Evolutionary conservation across 176 grass and related monocot species (phyloP), one percentile per base, ranked within the genome.

Genomic region (Triticum dicoccoides): DNA sequence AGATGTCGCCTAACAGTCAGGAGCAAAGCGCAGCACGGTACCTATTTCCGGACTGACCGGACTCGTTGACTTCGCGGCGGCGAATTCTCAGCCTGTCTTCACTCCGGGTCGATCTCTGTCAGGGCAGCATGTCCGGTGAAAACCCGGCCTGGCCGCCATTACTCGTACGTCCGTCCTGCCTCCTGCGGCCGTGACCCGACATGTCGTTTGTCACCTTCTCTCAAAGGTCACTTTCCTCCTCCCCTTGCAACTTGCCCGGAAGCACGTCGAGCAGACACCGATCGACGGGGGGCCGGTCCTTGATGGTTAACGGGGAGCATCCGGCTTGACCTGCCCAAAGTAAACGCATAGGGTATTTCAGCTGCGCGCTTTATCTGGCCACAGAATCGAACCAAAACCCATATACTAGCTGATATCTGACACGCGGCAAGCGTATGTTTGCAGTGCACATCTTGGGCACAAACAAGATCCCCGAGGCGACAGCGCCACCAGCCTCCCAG

Each of bases 271-370:
- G 12, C 11, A 35, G 52, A 56, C 52, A 56, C 52, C 52, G 30
- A 56, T 35, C 2, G 41, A 51, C 20, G 27, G 42, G 42, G 61
- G 34, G 34, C 11, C 5, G 44, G 44, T 52, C 49, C 49, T 61
- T 52, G 76, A 78, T 79, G 67, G 67, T 0, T 41, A n/a, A 64
- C 3, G 32, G 81, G 67, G 35, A 42, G 51, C n/a, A 62, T 56
- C 41, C 72, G 41, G 41, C 25, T 84, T 65, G 71, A 76, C 71
- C 12, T 64, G 38, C 82, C 39, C 38, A 32, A 76, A 65, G 38
- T 84, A 65, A 84, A 74, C 35, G 59, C 70, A 45, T 45, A 10
- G 24, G n/a, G 23, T 21, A 45, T 84, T 72, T 63, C 17, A 8
- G 35, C 58, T 9, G 3, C 39, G 54, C 24, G 30, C 25, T 84